These are phyloP conservation scores for Gyromitra esculenta DNA, from an alignment of 2,329 filamentous ascomycete species.

Conservation along the genomic window DNA sequence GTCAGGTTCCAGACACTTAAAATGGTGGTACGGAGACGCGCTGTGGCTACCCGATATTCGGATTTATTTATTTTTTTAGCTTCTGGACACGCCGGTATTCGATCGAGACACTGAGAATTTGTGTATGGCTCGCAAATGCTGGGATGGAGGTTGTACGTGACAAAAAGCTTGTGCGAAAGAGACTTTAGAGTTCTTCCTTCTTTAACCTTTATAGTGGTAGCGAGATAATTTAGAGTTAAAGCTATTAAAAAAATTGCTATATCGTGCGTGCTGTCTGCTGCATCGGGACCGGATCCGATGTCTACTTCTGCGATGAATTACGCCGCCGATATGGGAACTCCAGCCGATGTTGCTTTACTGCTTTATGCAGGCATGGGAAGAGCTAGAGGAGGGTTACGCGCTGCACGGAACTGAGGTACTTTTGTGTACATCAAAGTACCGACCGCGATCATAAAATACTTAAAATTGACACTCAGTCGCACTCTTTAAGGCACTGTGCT, in stretches of 20 bases:
- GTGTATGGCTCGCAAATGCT: not conserved
- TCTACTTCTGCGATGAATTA: not conserved
- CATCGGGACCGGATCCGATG: not conserved
- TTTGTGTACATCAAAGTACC: not conserved
- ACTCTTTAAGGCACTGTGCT: not conserved
- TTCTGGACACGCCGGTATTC: not conserved
- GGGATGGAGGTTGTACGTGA: not conserved
- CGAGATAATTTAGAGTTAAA: conserved; percentile 2
- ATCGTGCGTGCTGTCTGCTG: not conserved
- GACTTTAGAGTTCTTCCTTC: not conserved
- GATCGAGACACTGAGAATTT: not conserved
- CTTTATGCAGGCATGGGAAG: too few relatives aligned
- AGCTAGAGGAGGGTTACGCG: not conserved
- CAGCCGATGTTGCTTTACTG: not conserved
- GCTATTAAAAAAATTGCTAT: not conserved
- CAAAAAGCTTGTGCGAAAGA: not conserved
- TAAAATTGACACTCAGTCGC: not conserved
- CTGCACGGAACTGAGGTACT: not conserved
- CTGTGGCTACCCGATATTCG: not conserved
- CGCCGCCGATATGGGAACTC: not conserved
- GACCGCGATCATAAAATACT: not conserved
- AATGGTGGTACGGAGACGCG: not conserved
- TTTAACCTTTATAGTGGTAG: not conserved
- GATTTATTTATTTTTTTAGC: not conserved
- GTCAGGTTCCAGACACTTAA: not conserved